Base-by-base conservation (phyloP, 331 rosid species). In the Spiraea crenata region DNA sequence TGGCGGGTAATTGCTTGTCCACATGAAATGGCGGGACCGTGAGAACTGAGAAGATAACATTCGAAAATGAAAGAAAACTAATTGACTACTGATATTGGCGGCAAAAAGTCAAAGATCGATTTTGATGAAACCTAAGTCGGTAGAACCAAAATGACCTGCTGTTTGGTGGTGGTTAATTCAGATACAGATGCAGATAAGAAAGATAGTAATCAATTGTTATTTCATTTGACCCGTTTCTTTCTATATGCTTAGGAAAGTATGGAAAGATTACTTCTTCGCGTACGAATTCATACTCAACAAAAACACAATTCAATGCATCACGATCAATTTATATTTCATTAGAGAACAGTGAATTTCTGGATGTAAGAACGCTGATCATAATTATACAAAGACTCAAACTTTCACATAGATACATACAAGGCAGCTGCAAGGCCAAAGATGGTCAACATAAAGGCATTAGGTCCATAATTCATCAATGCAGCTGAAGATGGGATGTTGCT, bases 401-500 rank as follows among this genome's bases (percentile, higher is more conserved):
- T 39, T 15, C 52, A 67, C 20, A 42, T 55, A 20, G 63, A 15
- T 70, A 16, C 39, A 41, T 9, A 73, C 45, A 77, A 42, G 45
- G 51, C 65, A 46, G 69, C 77, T 31, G 71, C 10, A n/a, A 72
- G 38, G 47, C 72, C 57, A 0, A 79, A 20, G 19, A 47, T 15
- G 20, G 57, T 45, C 14, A 74, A 9, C 1, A 46, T 56, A 67
- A 61, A 17, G 44, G 9, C 7, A 16, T 67, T 3, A 54, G 69
- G 12, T 63, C 63, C 69, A 3, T 7, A 37, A 13, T 57, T 61
- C 7, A 64, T 13, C 51, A 41, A n/a, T 3, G 70, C 77, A 13
- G 63, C 7, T 10, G 86, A 77, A 60, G 81, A 15, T 9, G 81
- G 80, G 55, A 71, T 37, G 77, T 62, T 73, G 66, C 74, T 79